phyloP scores from a whole-genome alignment of 2,329 filamentous ascomycete species.

The Phaeoacremonium minimum region DNA sequence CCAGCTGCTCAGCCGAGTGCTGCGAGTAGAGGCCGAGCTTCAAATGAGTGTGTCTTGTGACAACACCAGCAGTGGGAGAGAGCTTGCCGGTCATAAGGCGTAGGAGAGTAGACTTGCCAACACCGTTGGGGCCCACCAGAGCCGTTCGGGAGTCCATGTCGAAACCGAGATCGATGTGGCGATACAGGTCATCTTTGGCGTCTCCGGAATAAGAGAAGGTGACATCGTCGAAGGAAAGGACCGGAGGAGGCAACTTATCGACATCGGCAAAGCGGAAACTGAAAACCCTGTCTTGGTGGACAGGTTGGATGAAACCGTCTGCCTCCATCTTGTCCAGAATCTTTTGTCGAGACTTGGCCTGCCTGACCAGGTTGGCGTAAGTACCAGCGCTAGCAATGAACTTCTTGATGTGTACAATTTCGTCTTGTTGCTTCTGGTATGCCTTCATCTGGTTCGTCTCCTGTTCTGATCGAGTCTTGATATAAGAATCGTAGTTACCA shows the following conservation, averaged over 20 bases:
- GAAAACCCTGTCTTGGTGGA: conserved; percentile 81
- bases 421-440: conserved; percentile 97
- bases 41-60: conserved; percentile 93
- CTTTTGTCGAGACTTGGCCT: conserved; percentile 99
- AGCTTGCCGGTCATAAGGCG: conserved; percentile 96
- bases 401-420: conserved; percentile 99
- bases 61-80: conserved; percentile 73
- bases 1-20: conserved; percentile 97
- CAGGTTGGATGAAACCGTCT: conserved; percentile 94
- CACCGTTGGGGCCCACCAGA: conserved; percentile 96
- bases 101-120: conserved; percentile 95
- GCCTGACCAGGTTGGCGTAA: conserved; percentile 97
- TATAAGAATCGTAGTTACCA: conserved; percentile 98
- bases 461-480: conserved; percentile 90
- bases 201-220: conserved; percentile 97
- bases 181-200: conserved; percentile 86
- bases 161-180: conserved; percentile 94
- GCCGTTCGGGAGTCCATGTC: conserved; percentile 99
- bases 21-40: conserved; percentile 98
- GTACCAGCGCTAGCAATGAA: conserved; percentile 99
- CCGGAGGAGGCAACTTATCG: conserved; percentile 97
- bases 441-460: conserved; percentile 99
- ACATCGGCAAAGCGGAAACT: conserved; percentile 98
- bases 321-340: conserved; percentile 99
- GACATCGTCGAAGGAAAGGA: conserved; percentile 93